Conservation (phyloP, 2,329 filamentous ascomycete species). For the Raffaelea deltoideospora region DNA sequence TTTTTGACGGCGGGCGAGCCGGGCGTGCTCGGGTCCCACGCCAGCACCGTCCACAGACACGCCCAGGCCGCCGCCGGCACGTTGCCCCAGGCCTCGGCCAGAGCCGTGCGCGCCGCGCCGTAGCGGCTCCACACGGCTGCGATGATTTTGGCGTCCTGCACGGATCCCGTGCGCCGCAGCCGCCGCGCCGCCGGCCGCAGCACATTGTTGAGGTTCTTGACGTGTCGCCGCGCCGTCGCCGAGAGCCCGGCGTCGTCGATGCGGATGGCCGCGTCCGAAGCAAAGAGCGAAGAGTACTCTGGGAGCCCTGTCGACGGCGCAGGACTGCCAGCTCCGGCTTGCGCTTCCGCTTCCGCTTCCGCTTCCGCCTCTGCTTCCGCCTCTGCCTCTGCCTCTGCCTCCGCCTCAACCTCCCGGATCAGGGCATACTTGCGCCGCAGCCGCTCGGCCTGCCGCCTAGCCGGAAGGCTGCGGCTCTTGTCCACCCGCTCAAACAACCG, state of each 20-base stretch:
- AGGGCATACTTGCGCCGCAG: conserved; percentile 8
- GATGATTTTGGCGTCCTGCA: conserved; percentile 13
- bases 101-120: conserved; percentile 24
- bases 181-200: conserved; percentile 17
- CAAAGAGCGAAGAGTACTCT: no score
- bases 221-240: conserved; percentile 8
- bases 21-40: conserved; percentile 30
- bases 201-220: conserved; percentile 15
- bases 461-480: conserved; percentile 6
- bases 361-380: not conserved
- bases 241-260: conserved; percentile 12
- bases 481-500: conserved; percentile 13
- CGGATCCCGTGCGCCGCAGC: conserved; percentile 14
- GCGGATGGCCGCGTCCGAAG: not conserved
- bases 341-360: no score
- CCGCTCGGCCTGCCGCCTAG: conserved; percentile 3
- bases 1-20: conserved; percentile 18
- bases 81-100: conserved; percentile 31
- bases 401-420: conserved; percentile 7
- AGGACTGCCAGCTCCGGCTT: no score
- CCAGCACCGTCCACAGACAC: conserved; percentile 49
- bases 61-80: conserved; percentile 48
- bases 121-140: conserved; percentile 33
- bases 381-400: conserved; percentile 17
- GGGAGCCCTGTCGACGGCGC: no score